Conservation (phyloP, 2,329 filamentous ascomycete species). For the Apiospora rasikravindrae region DNA sequence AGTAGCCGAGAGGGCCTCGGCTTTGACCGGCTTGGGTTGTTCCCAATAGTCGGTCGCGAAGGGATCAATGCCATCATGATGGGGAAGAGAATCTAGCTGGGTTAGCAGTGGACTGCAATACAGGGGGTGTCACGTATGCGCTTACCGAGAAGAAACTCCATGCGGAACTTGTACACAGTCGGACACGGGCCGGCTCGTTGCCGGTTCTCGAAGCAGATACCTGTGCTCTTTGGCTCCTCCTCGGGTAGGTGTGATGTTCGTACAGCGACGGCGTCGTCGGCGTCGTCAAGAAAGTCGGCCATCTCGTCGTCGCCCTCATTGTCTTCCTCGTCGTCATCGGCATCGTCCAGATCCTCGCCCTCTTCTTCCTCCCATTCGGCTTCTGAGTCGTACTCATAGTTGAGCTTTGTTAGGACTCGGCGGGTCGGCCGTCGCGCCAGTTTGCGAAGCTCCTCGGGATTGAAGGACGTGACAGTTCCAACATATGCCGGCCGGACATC, state of each 20-base stretch:
- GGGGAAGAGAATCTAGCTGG: conserved; percentile 50
- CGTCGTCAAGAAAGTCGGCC: conserved; percentile 89
- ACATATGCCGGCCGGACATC: conserved; percentile 74
- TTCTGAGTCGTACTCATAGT: conserved; percentile 88
- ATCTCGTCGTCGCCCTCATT: conserved; percentile 79
- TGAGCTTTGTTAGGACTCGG: conserved; percentile 62
- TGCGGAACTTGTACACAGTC: conserved; percentile 64
- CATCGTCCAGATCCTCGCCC: conserved; percentile 52
- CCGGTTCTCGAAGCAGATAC: conserved; percentile 80
- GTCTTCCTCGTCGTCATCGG: conserved; percentile 70
- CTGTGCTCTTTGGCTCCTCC: conserved; percentile 78
- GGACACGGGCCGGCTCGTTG: conserved; percentile 52
- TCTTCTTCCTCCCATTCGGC: conserved; percentile 83
- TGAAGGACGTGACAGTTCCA: conserved; percentile 71
- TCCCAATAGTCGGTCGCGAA: conserved; percentile 84
- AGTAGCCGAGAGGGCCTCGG: not conserved
- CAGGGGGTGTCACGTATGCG: conserved; percentile 24
- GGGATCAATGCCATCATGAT: conserved; percentile 73
- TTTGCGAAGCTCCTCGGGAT: conserved; percentile 52
- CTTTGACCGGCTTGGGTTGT: conserved; percentile 32
- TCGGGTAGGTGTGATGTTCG: conserved; percentile 55
- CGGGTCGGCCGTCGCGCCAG: conserved; percentile 60
- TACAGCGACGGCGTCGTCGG: conserved; percentile 62
- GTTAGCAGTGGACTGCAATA: not conserved
- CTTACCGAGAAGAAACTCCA: conserved; percentile 77